A percentile compares a stretch with the other conserved stretches of the same genome.
These are phyloP conservation scores for Coemansia sp. DNA, from an alignment of 192 early-diverging fungal genomes.

Conservation along the genomic window DNA sequence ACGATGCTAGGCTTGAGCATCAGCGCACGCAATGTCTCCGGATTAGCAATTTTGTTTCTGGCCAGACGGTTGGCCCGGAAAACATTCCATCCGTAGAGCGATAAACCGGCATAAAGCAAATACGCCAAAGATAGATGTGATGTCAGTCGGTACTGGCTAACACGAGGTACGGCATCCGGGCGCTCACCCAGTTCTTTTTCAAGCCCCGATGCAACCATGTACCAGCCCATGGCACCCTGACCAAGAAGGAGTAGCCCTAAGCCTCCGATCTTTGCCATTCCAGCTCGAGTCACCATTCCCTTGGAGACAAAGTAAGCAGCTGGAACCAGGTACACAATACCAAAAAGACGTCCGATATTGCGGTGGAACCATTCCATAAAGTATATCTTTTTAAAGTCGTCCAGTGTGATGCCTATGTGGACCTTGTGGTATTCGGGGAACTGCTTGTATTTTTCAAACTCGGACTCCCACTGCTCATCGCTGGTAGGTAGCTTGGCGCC, in stretches of 20 bases:
- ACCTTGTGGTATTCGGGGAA: constrained; percentile 96
- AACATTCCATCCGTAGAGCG: constrained; percentile 78
- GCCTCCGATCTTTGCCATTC: constrained; percentile 60
- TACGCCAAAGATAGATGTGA: constrained; percentile 90
- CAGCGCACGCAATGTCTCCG: constrained; percentile 62
- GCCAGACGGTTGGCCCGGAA: constrained; percentile 68
- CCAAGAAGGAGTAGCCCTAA: constrained; percentile 69
- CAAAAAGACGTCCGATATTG: constrained; percentile 92
- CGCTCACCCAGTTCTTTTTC: constrained; percentile 74
- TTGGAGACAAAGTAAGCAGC: constrained; percentile 80
- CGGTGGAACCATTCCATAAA: constrained; percentile 98
- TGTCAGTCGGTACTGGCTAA: constrained; percentile 91
- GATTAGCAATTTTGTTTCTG: constrained; percentile 53
- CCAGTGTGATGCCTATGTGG: constrained; percentile 83
- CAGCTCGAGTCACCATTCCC: constrained; percentile 73
- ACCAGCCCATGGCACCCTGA: constrained; percentile 95
- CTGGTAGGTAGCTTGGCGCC: constrained; percentile 89
- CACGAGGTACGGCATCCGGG: constrained; percentile 81
- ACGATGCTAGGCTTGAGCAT: constrained; percentile 62
- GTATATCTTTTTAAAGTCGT: constrained; percentile 96
- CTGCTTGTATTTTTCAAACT: constrained; percentile 98
- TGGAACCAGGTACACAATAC: constrained; percentile 82
- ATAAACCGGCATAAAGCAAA: constrained; percentile 77
- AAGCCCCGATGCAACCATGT: constrained; percentile 95
- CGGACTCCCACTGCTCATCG: constrained; percentile 83